Conservation (phyloP, 768 basidiomycete species). For the Tulasnella sp. region DNA sequence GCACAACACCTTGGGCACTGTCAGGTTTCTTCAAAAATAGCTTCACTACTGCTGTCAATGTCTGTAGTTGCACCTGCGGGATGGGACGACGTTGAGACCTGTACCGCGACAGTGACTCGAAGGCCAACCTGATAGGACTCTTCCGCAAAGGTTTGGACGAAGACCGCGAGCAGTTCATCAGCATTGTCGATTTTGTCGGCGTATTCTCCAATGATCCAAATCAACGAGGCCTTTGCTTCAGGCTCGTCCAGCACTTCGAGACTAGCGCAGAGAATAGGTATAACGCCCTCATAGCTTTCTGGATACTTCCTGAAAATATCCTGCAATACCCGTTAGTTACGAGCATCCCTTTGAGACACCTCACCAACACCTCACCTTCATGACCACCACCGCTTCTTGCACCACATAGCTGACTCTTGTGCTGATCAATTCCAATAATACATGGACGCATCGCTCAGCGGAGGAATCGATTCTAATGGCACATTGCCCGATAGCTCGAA, state of each 20-base stretch:
- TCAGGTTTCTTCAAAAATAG: constrained; percentile 93
- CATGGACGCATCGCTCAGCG: constrained; percentile 89
- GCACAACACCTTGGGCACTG: constrained; percentile 80
- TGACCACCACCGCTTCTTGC: constrained; percentile 95
- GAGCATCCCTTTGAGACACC: background rate
- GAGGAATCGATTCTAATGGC: constrained; percentile 90
- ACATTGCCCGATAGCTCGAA: constrained; percentile 91
- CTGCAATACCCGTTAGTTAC: constrained; percentile 31
- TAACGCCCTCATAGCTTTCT: constrained; percentile 90
- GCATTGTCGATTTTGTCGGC: constrained; percentile 97
- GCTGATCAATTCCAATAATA: constrained; percentile 81
- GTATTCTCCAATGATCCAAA: constrained; percentile 99
- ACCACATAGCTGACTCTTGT: constrained; percentile 95
- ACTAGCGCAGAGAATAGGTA: constrained; percentile 87
- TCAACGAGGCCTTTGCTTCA: constrained; percentile 92
- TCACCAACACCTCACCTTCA: constrained; percentile 61
- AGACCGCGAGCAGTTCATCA: constrained; percentile 77
- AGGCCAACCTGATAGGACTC: constrained; percentile 65
- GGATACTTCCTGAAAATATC: constrained; percentile 99
- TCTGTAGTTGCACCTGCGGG: constrained; percentile 44
- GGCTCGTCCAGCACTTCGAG: constrained; percentile 96
- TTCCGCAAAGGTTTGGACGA: constrained; percentile 86
- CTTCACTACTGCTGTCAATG: constrained; percentile 89
- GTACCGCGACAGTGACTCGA: background rate
- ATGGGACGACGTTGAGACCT: background rate